Base-by-base conservation (phyloP, 495 filamentous ascomycete genomes). In the Acidiella bohemica region DNA sequence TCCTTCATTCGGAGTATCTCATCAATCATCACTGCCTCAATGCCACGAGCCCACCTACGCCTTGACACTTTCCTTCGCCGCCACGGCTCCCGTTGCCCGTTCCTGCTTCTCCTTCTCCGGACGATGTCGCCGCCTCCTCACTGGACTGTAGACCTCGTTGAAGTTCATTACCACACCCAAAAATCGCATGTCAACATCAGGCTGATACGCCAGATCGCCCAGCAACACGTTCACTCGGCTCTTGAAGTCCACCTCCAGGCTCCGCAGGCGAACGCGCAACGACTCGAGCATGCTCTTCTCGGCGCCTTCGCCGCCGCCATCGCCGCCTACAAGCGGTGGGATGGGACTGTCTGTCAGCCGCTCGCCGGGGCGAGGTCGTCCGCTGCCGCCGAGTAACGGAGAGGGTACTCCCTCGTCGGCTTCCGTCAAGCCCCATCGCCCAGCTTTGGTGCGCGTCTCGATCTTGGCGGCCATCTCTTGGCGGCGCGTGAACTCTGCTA, bases 101-200 rank as follows among this genome's bases (percentile, higher is more conserved):
- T 7, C 25, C 34, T 5, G 19, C 17, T 49, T 44, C n/a, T 40
- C 34, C 22, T 20, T 39, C 40, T 40, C 41, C n/a, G 13, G n/a
- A 20, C 20, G 17, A 7, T 44, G 34, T 29, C 64, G 58, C 57
- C 76, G 70, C 59, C 74, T 66, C 42, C 74, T 69, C 31, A 73
- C 70, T 3, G 81, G 80, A 58, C 80, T 68, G 61, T 95, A 95
- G 6, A 93, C 84, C 59, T 95, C 87, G 59, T 99, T 99, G 57
- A 99, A 99, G 56, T 95, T 99, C 84, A 99, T 93, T 16, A 88
- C 81, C 33, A 94, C 83, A 8, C 81, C 92, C 44, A 99, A 64
- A 64, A 95, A 93, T 29, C 87, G 72, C 81, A 99, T 86, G 51
- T 96, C 90, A 43, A 82, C 76, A 58, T 97, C 92, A 10, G 86